A percentile compares a stretch with the other conserved stretches of the same genome.
phyloP scores from a whole-genome alignment of 495 filamentous ascomycete species.

The Aspergillus kassunensis region DNA sequence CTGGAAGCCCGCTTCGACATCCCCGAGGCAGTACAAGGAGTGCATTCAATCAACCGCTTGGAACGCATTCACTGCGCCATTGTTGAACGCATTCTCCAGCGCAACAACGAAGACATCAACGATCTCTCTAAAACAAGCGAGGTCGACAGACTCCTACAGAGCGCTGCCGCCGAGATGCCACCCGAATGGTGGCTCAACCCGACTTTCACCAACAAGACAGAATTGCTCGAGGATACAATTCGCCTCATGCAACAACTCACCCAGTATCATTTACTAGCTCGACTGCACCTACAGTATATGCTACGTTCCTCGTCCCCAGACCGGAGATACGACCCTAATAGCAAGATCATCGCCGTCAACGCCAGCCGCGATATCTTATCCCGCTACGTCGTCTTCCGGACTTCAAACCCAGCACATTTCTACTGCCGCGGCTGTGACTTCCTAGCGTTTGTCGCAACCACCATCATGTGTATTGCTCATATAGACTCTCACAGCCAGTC shows the following conservation, averaged over 20 bases:
- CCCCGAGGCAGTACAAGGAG: slow-evolving; percentile 9
- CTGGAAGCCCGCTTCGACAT: slow-evolving; percentile 27
- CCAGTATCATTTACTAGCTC: slow-evolving; percentile 36
- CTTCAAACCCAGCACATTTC: slow-evolving; percentile 24
- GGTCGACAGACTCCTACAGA: slow-evolving; percentile 42
- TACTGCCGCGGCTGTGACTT: slow-evolving; percentile 51
- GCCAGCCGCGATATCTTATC: slow-evolving; percentile 44
- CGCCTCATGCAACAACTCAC: slow-evolving; percentile 32
- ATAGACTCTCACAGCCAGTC: slow-evolving; percentile 23
- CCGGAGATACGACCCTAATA: slow-evolving; percentile 26
- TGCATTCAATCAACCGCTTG: slow-evolving; percentile 19
- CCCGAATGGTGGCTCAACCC: slow-evolving; percentile 35
- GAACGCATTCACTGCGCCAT: slow-evolving; percentile 23
- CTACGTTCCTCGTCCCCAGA: slow-evolving; percentile 14
- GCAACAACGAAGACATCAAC: slow-evolving; percentile 28
- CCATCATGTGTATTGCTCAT: slow-evolving; percentile 28
- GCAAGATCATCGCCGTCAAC: slow-evolving; percentile 37
- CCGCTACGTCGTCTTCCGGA: slow-evolving; percentile 37
- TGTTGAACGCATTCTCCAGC: slow-evolving; percentile 41
- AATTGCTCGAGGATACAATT: slow-evolving; percentile 8
- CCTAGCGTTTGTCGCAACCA: slow-evolving; percentile 44
- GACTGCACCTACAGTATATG: slow-evolving; percentile 33
- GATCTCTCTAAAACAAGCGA: slow-evolving; percentile 26
- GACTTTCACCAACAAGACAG: neutral
- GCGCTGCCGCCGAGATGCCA: slow-evolving; percentile 33